Conservation (phyloP, 495 filamentous ascomycete species). For the Penicillium lagena region DNA sequence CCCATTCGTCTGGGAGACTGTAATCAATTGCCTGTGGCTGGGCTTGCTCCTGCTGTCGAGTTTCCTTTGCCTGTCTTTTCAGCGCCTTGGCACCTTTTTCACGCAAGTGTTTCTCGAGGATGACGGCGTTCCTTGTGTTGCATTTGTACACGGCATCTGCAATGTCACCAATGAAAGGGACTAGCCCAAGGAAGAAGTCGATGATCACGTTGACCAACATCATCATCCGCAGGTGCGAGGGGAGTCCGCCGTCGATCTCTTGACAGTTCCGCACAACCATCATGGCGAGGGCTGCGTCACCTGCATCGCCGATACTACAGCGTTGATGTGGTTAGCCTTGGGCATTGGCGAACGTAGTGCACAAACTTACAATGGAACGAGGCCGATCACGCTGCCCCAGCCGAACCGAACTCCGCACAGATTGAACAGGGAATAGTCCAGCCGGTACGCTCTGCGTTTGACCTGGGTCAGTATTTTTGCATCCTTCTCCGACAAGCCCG, state of each 20-base stretch:
- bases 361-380: conserved; percentile 66
- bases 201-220: conserved; percentile 75
- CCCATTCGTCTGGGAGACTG: conserved; percentile 37
- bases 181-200: conserved; percentile 75
- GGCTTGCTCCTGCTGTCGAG: neutral
- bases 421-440: conserved; percentile 75
- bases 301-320: conserved; percentile 63
- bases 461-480: conserved; percentile 70
- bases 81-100: conserved; percentile 32
- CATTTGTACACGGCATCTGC: conserved; percentile 60
- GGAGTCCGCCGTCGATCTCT: conserved; percentile 67
- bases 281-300: conserved; percentile 54
- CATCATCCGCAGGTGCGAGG: conserved; percentile 39
- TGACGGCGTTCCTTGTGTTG: conserved; percentile 71
- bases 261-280: conserved; percentile 62
- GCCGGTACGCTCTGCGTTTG: conserved; percentile 70
- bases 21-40: conserved; percentile 17
- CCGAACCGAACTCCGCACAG: conserved; percentile 73
- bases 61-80: conserved; percentile 11
- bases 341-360: neutral
- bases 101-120: conserved; percentile 66
- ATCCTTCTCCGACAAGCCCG: conserved; percentile 73
- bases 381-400: conserved; percentile 72
- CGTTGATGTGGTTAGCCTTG: conserved; percentile 4
- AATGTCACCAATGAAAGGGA: conserved; percentile 82